Percentiles rank a stretch among this genome's conserved stretches.
Evolutionary conservation across 805 yeast species (phyloP).

Genomic region (Cyberlindnera subsufficiens): DNA sequence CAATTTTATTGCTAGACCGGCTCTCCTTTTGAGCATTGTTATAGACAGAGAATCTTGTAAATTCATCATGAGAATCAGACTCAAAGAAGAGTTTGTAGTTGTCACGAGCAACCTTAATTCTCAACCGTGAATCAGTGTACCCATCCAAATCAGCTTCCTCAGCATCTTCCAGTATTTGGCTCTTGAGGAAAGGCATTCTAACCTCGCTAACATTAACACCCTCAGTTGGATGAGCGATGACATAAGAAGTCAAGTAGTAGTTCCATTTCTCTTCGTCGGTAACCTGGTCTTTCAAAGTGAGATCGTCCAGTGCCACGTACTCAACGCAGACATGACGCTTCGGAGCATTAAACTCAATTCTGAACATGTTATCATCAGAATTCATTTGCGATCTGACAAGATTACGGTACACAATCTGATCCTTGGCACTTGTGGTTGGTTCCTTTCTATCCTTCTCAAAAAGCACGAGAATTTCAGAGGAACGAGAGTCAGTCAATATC

Average conservation of each 20-base stretch:
- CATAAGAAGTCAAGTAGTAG: slow-evolving; percentile 86
- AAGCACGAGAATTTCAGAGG: slow-evolving; percentile 72
- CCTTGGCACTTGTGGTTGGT: slow-evolving; percentile 65
- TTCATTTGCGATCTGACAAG: slow-evolving; percentile 76
- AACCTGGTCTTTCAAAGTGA: slow-evolving; percentile 68
- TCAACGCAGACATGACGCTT: slow-evolving; percentile 58
- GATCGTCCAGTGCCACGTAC: slow-evolving; percentile 81
- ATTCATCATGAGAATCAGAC: slow-evolving; percentile 71
- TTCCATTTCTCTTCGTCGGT: slow-evolving; percentile 82
- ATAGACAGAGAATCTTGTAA: slow-evolving; percentile 54
- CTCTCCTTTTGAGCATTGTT: slow-evolving; percentile 27
- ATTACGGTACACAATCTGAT: slow-evolving; percentile 87
- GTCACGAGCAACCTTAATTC: slow-evolving; percentile 72
- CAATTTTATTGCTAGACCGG: slow-evolving; percentile 34
- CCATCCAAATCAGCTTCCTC: slow-evolving; percentile 55
- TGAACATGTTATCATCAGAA: slow-evolving; percentile 90
- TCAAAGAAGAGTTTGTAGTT: slow-evolving; percentile 81
- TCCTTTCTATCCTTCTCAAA: slow-evolving; percentile 76
- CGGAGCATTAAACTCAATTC: slow-evolving; percentile 62
- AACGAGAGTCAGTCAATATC: slow-evolving; percentile 69
- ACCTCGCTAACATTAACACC: slow-evolving; percentile 79
- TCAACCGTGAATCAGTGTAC: slow-evolving; percentile 59
- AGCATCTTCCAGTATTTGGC: slow-evolving; percentile 33
- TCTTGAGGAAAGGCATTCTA: slow-evolving; percentile 70
- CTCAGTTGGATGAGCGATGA: slow-evolving; percentile 96